Evolutionary conservation across 148 eudicot genomes (phyloP).

Genomic region (Vaccinium macrocarpon): DNA sequence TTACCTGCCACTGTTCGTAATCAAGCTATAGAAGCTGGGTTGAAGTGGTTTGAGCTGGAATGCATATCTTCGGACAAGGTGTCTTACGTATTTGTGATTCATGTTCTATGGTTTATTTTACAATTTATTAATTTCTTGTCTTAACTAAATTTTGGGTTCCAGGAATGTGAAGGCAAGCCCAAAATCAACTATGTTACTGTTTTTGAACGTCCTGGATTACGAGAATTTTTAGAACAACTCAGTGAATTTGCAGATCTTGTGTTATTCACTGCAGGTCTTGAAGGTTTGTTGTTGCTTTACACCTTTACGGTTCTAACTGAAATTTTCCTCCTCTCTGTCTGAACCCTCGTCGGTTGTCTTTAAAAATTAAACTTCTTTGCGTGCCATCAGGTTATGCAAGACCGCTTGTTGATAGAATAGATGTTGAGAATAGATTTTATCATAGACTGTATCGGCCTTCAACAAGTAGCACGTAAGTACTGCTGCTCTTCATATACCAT

Average conservation of each 20-base stretch:
- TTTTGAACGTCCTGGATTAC: slow-evolving; percentile 97
- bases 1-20: slow-evolving; percentile 68
- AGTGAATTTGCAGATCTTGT: slow-evolving; percentile 93
- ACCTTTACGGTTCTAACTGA: slow-evolving; percentile 18
- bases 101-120: not conserved
- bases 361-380: not conserved
- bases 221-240: slow-evolving; percentile 73
- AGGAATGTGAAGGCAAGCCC: slow-evolving; percentile 93
- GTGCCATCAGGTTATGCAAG: slow-evolving; percentile 79
- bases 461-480: slow-evolving; percentile 82
- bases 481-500: slow-evolving; percentile 10
- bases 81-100: slow-evolving; percentile 9
- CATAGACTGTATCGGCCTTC: slow-evolving; percentile 82
- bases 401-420: slow-evolving; percentile 93
- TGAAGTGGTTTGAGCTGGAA: slow-evolving; percentile 93
- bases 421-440: slow-evolving; percentile 50
- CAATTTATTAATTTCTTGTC: slow-evolving; percentile 4
- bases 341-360: not conserved
- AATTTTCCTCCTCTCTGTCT: not conserved
- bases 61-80: slow-evolving; percentile 97
- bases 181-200: slow-evolving; percentile 95
- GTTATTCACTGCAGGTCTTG: slow-evolving; percentile 96
- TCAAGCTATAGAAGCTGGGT: slow-evolving; percentile 89
- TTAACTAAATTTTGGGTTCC: slow-evolving; percentile 25
- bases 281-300: slow-evolving; percentile 52